These are phyloP conservation scores for Phytophthora podocarpi DNA, from an alignment of 352 stramenopile genomes.

Conservation along the genomic window DNA sequence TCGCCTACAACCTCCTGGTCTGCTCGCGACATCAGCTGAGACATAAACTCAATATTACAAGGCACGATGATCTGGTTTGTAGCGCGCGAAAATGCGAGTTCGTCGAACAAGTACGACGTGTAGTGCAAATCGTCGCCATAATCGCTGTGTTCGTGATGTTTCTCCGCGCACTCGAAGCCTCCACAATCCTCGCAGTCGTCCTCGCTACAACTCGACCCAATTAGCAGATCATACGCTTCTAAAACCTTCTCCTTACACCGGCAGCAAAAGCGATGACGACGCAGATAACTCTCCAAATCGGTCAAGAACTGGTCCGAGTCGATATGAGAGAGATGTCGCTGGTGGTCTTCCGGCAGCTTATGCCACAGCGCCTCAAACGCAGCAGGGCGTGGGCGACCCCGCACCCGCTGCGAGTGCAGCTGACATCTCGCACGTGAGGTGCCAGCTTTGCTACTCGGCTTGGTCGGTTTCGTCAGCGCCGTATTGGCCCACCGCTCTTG, in stretches of 20 bases:
- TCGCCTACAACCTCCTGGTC: conserved; percentile 85
- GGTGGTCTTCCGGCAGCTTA: conserved; percentile 78
- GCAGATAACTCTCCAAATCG: conserved; percentile 84
- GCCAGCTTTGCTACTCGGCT: conserved; percentile 35
- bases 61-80: conserved; percentile 86
- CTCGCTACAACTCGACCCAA: conserved; percentile 84
- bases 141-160: conserved; percentile 72
- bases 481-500: conserved; percentile 72
- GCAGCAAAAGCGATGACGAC: conserved; percentile 87
- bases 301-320: conserved; percentile 89
- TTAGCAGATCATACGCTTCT: conserved; percentile 87
- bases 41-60: conserved; percentile 87
- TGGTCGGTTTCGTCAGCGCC: conserved; percentile 57
- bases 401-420: conserved; percentile 78
- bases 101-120: conserved; percentile 88
- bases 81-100: conserved; percentile 80
- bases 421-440: conserved; percentile 64
- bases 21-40: conserved; percentile 81
- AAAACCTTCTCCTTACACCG: conserved; percentile 90
- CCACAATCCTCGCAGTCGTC: conserved; percentile 88
- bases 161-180: conserved; percentile 76
- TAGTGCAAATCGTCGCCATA: conserved; percentile 87
- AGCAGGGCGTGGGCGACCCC: conserved; percentile 68
- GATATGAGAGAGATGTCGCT: conserved; percentile 83
- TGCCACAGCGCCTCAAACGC: conserved; percentile 82